phyloP scores from a whole-genome alignment of 1,284 basidiomycete genomes.

The Malassezia dermatis region DNA sequence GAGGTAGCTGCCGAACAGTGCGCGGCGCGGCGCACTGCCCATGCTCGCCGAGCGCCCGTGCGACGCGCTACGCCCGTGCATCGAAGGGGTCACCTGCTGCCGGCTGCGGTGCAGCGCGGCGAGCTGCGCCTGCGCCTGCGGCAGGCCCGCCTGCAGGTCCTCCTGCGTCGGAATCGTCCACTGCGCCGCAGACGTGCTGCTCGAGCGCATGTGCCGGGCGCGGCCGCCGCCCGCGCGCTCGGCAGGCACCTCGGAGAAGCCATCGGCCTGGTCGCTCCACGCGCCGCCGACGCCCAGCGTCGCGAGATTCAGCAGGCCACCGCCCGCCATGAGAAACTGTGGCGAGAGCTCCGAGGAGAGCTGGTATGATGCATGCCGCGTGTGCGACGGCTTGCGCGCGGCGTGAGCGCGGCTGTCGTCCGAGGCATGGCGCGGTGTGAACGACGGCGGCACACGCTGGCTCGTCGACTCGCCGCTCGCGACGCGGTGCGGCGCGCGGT shows the following conservation, averaged over 20 bases:
- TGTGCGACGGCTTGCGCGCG: not conserved
- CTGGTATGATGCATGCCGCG: slow-evolving; percentile 37
- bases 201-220: slow-evolving; percentile 21
- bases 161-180: not conserved
- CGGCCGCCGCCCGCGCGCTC: slow-evolving; percentile 9
- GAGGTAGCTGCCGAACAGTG: slow-evolving; percentile 94
- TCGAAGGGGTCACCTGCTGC: slow-evolving; percentile 57
- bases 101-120: slow-evolving; percentile 94
- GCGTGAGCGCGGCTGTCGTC: not conserved
- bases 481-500: not conserved
- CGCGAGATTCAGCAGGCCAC: slow-evolving; percentile 37
- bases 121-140: slow-evolving; percentile 68
- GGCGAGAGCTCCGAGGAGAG: slow-evolving; percentile 35
- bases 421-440: not conserved
- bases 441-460: not conserved
- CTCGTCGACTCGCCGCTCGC: not conserved
- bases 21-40: slow-evolving; percentile 66
- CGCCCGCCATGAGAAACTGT: slow-evolving; percentile 45
- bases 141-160: slow-evolving; percentile 45
- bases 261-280: slow-evolving; percentile 27
- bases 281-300: slow-evolving; percentile 24
- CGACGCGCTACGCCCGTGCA: slow-evolving; percentile 80
- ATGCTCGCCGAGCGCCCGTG: slow-evolving; percentile 57
- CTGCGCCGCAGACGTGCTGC: slow-evolving; percentile 4
- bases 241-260: not conserved